A percentile compares a stretch with the other conserved stretches of the same genome.
These are phyloP conservation scores for Suillus decipiens DNA, from an alignment of 768 basidiomycete genomes.

Conservation along the genomic window DNA sequence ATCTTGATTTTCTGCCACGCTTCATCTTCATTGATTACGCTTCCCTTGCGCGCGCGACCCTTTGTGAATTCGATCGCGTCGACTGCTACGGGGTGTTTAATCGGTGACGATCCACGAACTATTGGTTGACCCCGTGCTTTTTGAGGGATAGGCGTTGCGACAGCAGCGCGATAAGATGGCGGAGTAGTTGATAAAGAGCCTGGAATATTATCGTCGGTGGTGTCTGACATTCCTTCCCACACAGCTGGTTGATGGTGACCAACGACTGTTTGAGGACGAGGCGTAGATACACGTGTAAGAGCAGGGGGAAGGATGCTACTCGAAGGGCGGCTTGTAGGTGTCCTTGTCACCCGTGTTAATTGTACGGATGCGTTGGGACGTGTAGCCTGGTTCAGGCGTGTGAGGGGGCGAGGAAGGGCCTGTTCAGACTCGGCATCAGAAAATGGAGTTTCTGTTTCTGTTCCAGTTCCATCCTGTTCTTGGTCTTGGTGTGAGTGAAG, in stretches of 20 bases:
- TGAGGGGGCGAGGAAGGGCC: conserved; percentile 7
- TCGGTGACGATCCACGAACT: conserved; percentile 30
- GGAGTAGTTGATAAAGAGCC: conserved; percentile 42
- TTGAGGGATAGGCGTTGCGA: conserved; percentile 19
- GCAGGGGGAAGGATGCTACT: conserved; percentile 30
- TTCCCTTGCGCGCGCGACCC: conserved; percentile 45
- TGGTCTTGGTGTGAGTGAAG: conserved; percentile 46
- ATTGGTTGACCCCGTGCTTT: conserved; percentile 16
- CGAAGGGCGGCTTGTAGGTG: conserved; percentile 16
- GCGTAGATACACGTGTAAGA: conserved; percentile 31
- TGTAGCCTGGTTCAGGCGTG: conserved; percentile 8
- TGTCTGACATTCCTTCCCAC: conserved; percentile 43
- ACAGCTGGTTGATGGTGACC: conserved; percentile 17
- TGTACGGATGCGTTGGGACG: conserved; percentile 13
- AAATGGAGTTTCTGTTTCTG: conserved; percentile 18
- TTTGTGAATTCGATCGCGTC: conserved; percentile 14
- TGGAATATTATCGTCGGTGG: conserved; percentile 31
- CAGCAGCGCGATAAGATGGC: conserved; percentile 51
- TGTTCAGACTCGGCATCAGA: conserved; percentile 16
- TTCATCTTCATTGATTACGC: conserved; percentile 65
- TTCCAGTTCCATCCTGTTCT: conserved; percentile 22
- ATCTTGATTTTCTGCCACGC: conserved; percentile 78
- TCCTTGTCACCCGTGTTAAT: conserved; percentile 16
- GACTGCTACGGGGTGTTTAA: conserved; percentile 28
- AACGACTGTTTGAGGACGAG: conserved; percentile 26